Conservation (phyloP, 2,329 filamentous ascomycete genomes). For the Fusarium sp. region DNA sequence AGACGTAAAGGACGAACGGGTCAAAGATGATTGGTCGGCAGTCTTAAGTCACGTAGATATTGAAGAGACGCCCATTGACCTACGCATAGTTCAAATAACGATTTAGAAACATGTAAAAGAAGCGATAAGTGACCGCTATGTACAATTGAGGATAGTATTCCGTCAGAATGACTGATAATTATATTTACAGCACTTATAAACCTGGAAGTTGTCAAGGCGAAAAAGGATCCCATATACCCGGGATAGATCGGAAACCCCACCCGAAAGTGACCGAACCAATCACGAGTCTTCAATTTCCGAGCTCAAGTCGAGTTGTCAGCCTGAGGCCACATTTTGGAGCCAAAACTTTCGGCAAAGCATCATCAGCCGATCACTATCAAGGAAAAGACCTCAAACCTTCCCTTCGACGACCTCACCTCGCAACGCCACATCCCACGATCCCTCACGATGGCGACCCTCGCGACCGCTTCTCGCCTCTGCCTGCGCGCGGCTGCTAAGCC, state of each 20-base stretch:
- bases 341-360: conserved; percentile 59
- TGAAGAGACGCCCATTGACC: conserved; percentile 28
- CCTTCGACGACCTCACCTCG: conserved; percentile 45
- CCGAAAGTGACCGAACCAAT: conserved; percentile 56
- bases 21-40: conserved; percentile 40
- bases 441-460: conserved; percentile 73
- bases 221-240: conserved; percentile 41
- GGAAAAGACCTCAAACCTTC: conserved; percentile 63
- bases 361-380: conserved; percentile 52
- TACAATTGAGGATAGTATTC: not conserved
- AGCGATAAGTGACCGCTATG: not conserved
- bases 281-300: conserved; percentile 60
- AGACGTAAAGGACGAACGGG: conserved; percentile 42
- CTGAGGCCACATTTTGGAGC: conserved; percentile 57
- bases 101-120: not conserved
- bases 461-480: conserved; percentile 75
- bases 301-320: conserved; percentile 52
- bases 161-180: not conserved
- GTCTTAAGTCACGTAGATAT: not conserved
- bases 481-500: conserved; percentile 67
- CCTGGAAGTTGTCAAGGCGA: conserved; percentile 25
- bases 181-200: conserved; percentile 7
- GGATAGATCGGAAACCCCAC: conserved; percentile 49
- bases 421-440: conserved; percentile 47
- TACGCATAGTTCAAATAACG: not conserved